Base-by-base conservation (phyloP, 345 rosid genomes). In the Eucalyptus camaldulensis region DNA sequence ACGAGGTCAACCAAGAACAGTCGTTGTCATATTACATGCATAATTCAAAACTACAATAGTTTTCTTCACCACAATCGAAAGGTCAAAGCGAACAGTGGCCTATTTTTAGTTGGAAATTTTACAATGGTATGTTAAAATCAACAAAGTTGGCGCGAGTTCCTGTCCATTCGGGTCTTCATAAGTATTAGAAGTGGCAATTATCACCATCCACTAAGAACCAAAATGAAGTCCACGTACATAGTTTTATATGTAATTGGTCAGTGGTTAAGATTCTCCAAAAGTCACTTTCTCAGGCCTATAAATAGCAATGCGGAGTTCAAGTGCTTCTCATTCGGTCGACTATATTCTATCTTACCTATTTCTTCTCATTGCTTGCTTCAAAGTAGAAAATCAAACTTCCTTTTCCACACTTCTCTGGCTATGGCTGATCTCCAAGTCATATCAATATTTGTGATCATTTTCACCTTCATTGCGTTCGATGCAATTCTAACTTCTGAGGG, bases 401-500 rank as follows among this genome's bases (percentile, higher is more conserved):
- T 53, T 53, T 53, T 56, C 62, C 6, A 9, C 62, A 22, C 88
- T 33, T 58, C 45, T 50, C 24, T 25, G 21, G 49, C 72, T 29
- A 93, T 91, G 94, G 92, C 92, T 33, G 85, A 88, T 80, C 50
- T 62, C 33, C 65, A 8, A 13, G 14, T 86, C 87, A 86, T 90
- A 10, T 45, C 33, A 15, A 69, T 54, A 81, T 88, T 12, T 56
- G 88, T 54, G 81, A 65, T 90, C 50, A 62, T 91, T 89, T 67
- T 93, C 87, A 90, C 90, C 27, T 47, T 93, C 25, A 27, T 91
- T 49, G 65, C 85, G 72, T 88, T 51, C 91, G 86, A 58, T 80
- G 91, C 89, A 86, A 19, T 92, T 88, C 80, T 89, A 33, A 86
- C 72, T 24, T 85, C 83, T 1, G 91, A 90, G 69, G 95, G 56